Evolutionary conservation across 2,329 filamentous ascomycete species (phyloP).

Genomic region (Aspergillus ibericus): DNA sequence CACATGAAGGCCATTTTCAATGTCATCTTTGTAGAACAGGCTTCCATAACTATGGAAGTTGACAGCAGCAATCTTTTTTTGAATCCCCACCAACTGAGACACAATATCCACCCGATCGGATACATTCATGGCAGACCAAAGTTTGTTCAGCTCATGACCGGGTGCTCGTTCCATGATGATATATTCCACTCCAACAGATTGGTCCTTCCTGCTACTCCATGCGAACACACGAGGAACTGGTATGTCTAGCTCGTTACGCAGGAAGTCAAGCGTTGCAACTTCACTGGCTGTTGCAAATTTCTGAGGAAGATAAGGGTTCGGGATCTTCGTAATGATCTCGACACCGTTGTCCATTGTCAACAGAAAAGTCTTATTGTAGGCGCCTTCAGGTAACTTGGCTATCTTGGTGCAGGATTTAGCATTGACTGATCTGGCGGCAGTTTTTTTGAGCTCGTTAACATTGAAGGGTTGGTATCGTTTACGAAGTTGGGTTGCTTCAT

Average conservation of each 20-base stretch:
- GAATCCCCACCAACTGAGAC: conserved; percentile 13
- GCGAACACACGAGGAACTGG: conserved; percentile 35
- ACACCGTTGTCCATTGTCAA: conserved; percentile 23
- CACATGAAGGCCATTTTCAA: conserved; percentile 9
- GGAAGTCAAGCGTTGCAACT: conserved; percentile 39
- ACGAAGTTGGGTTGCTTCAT: conserved; percentile 30
- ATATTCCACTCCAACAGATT: conserved; percentile 37
- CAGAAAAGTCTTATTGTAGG: conserved; percentile 33
- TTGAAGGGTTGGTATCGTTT: conserved; percentile 34
- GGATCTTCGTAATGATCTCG: conserved; percentile 18
- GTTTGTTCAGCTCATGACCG: conserved; percentile 11
- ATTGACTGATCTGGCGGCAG: conserved; percentile 30
- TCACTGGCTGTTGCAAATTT: conserved; percentile 33
- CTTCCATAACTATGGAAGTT: conserved; percentile 15
- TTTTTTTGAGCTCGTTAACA: conserved; percentile 32
- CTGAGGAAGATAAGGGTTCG: conserved; percentile 18
- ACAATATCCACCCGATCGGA: conserved; percentile 14
- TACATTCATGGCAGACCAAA: conserved; percentile 13
- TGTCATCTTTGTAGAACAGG: conserved; percentile 12
- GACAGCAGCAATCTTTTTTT: conserved; percentile 16
- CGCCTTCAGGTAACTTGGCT: conserved; percentile 27
- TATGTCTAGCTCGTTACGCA: conserved; percentile 28
- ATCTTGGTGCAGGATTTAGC: conserved; percentile 33
- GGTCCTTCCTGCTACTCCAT: conserved; percentile 32
- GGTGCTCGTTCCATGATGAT: conserved; percentile 36